Conservation (phyloP, 768 basidiomycete species). For the Suillus tomentosus region DNA sequence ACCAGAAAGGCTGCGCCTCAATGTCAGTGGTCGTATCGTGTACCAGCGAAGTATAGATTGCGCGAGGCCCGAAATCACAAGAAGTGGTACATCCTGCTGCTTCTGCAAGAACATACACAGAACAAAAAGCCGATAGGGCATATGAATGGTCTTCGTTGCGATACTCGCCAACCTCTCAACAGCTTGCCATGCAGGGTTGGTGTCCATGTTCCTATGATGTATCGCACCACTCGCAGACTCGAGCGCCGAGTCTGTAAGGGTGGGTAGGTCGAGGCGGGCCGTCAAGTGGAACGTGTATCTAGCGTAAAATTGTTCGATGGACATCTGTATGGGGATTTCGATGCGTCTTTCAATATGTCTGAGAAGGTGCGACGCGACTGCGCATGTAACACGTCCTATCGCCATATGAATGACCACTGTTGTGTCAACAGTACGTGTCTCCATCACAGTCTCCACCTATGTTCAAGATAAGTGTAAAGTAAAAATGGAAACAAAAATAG, state of each 20-base stretch:
- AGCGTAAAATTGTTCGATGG: conserved; percentile 63
- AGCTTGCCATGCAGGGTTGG: conserved; percentile 60
- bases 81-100: conserved; percentile 62
- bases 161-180: conserved; percentile 46
- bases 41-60: conserved; percentile 49
- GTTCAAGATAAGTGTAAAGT: conserved; percentile 16
- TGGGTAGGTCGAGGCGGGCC: conserved; percentile 76
- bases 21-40: conserved; percentile 6
- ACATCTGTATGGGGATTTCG: conserved; percentile 52
- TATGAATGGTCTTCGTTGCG: conserved; percentile 47
- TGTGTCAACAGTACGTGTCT: conserved; percentile 61
- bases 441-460: conserved; percentile 67
- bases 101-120: conserved; percentile 55
- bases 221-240: conserved; percentile 55
- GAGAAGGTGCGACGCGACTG: conserved; percentile 48
- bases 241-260: conserved; percentile 69
- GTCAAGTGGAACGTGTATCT: conserved; percentile 64
- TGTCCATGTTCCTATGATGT: conserved; percentile 35
- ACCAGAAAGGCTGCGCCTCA: conserved; percentile 13
- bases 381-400: conserved; percentile 54
- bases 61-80: conserved; percentile 57
- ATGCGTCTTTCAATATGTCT: conserved; percentile 40
- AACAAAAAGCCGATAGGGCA: conserved; percentile 61
- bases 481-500: background rate
- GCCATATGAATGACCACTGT: conserved; percentile 55